These are phyloP conservation scores for Hevea brasiliensis DNA, from an alignment of 345 rosid genomes.

Conservation along the genomic window DNA sequence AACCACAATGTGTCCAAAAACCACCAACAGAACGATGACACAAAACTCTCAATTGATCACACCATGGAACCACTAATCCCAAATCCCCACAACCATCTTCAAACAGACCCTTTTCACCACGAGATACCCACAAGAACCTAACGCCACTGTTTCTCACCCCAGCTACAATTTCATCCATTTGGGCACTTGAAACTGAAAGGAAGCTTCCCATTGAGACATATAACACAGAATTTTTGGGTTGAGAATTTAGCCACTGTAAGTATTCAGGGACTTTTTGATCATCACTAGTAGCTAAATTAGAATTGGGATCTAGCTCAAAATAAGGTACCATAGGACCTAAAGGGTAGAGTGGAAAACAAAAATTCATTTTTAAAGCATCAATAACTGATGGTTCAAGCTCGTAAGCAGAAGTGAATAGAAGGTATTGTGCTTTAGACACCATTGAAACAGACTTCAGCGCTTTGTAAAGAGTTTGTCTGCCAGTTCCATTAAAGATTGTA, in stretches of 20 bases:
- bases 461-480: background rate
- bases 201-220: conserved; percentile 35
- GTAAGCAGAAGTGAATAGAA: conserved; percentile 31
- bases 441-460: conserved; percentile 12
- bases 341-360: conserved; percentile 18
- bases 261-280: background rate
- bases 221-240: conserved; percentile 25
- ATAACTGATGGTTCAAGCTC: conserved; percentile 30
- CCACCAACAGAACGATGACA: conserved; percentile 30
- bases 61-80: conserved; percentile 31
- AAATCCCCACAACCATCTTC: background rate
- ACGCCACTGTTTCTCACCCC: conserved; percentile 20
- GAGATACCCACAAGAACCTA: conserved; percentile 23
- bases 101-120: conserved; percentile 4
- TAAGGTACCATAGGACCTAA: conserved; percentile 24
- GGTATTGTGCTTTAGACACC: conserved; percentile 32
- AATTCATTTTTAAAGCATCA: conserved; percentile 20
- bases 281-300: background rate
- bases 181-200: conserved; percentile 23
- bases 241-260: conserved; percentile 22
- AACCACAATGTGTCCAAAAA: conserved; percentile 36
- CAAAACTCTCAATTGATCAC: conserved; percentile 30
- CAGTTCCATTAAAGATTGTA: conserved; percentile 7
- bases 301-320: background rate
- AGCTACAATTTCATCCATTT: conserved; percentile 21